Evolutionary conservation across 306 rosid genomes (phyloP).

Genomic region (Citrullus colocynthis): DNA sequence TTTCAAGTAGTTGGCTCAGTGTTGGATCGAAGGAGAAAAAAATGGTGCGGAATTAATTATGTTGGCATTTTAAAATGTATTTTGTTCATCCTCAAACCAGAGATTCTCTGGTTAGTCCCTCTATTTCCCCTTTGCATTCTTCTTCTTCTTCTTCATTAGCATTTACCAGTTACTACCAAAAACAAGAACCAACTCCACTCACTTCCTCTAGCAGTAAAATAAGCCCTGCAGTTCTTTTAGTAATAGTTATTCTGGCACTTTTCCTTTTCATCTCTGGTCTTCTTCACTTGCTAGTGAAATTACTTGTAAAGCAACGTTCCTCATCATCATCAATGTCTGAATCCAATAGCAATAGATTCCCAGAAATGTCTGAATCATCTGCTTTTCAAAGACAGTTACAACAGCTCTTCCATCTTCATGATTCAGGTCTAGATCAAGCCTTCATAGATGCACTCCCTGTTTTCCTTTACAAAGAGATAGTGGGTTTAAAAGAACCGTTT

Average conservation of each 20-base stretch:
- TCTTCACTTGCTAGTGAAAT: conserved; percentile 71
- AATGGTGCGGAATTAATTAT: conserved; percentile 17
- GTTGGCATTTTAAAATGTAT: conserved; percentile 40
- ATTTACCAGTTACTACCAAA: conserved; percentile 25
- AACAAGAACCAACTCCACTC: conserved; percentile 19
- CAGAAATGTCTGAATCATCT: conserved; percentile 50
- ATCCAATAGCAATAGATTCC: conserved; percentile 40
- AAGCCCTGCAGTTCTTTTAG: conserved; percentile 52
- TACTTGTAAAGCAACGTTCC: conserved; percentile 41
- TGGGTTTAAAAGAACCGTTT: conserved; percentile 65
- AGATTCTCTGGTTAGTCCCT: conserved; percentile 23
- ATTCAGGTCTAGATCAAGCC: conserved; percentile 86
- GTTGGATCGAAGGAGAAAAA: conserved; percentile 4
- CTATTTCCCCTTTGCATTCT: conserved; percentile 24
- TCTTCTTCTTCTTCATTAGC: conserved; percentile 15
- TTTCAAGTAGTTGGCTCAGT: conserved; percentile 5
- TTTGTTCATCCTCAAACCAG: conserved; percentile 36
- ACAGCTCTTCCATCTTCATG: conserved; percentile 89
- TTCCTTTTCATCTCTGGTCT: conserved; percentile 60
- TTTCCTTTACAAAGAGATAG: conserved; percentile 60
- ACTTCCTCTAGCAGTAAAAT: conserved; percentile 48
- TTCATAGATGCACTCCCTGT: conserved; percentile 83
- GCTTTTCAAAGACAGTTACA: conserved; percentile 70
- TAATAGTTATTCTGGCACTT: conserved; percentile 60
- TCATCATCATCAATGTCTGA: conserved; percentile 33